phyloP scores from a whole-genome alignment of 768 basidiomycete genomes.

The Phlebiopsis gigantea region DNA sequence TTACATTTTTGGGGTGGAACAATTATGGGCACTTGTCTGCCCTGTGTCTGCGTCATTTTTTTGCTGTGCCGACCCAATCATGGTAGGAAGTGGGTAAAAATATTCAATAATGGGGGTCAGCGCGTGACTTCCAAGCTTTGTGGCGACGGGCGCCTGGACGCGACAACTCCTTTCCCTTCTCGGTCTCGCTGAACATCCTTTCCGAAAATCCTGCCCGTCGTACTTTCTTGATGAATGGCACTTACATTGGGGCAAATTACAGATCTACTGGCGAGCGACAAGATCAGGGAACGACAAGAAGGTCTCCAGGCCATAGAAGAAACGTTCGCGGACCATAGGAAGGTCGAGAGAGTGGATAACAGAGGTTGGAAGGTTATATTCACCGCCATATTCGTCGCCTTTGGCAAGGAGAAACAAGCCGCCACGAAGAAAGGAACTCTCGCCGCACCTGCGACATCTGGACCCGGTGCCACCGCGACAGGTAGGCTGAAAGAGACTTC shows the following conservation, averaged over 20 bases:
- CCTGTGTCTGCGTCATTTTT: too few relatives aligned
- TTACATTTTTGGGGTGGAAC: too few relatives aligned
- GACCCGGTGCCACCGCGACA: slow-evolving; percentile 39
- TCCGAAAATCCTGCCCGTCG: too few relatives aligned
- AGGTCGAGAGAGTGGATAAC: slow-evolving; percentile 34
- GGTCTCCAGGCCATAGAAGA: slow-evolving; percentile 48
- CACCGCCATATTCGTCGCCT: slow-evolving; percentile 64
- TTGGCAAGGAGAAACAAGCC: slow-evolving; percentile 55
- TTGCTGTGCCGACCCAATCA: too few relatives aligned
- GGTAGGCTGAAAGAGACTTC: slow-evolving; percentile 65
- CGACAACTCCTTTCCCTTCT: too few relatives aligned
- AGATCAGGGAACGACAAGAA: slow-evolving; percentile 65
- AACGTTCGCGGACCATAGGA: slow-evolving; percentile 40
- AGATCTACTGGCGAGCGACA: slow-evolving; percentile 52
- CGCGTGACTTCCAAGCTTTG: too few relatives aligned
- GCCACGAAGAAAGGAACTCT: slow-evolving; percentile 36
- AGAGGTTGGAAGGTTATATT: slow-evolving; percentile 62
- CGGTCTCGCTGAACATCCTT: too few relatives aligned
- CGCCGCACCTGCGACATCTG: slow-evolving; percentile 29
- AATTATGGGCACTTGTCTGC: too few relatives aligned
- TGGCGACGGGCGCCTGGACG: too few relatives aligned
- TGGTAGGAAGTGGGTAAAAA: too few relatives aligned
- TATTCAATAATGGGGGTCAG: too few relatives aligned
- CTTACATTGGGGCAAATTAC: slow-evolving; percentile 43
- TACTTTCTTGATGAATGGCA: slow-evolving; percentile 20